phyloP scores from a whole-genome alignment of 2,329 filamentous ascomycete species.

The Gyromitra esculenta region DNA sequence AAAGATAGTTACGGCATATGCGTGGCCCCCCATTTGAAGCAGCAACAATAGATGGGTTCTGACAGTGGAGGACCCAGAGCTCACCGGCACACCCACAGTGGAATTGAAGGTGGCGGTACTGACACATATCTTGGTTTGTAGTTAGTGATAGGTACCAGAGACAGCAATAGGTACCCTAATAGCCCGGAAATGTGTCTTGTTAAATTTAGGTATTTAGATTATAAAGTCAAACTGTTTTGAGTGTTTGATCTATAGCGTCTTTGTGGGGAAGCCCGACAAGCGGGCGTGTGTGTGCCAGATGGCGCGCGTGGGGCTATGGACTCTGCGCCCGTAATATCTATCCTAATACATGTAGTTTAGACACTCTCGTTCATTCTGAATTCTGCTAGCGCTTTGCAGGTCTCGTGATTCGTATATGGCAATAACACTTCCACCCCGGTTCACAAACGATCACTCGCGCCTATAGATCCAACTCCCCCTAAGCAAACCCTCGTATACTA shows the following conservation, averaged over 20 bases:
- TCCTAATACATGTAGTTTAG: background rate
- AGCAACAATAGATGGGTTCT: background rate
- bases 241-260: background rate
- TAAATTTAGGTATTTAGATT: background rate
- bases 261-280: background rate
- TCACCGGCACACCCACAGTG: background rate
- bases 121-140: background rate
- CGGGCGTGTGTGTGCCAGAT: no score
- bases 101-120: conserved; percentile 4
- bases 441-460: no score
- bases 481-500: no score
- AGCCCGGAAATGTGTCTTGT: background rate
- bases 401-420: no score
- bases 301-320: background rate
- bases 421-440: no score
- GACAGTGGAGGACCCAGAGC: background rate
- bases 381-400: no score
- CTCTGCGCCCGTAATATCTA: background rate
- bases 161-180: background rate
- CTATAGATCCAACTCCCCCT: no score
- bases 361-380: no score
- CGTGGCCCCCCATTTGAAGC: background rate
- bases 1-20: background rate
- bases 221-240: background rate
- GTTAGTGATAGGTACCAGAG: background rate